Conservation (phyloP, 2,329 filamentous ascomycete genomes). For the Myriosclerotinia scirpicola region DNA sequence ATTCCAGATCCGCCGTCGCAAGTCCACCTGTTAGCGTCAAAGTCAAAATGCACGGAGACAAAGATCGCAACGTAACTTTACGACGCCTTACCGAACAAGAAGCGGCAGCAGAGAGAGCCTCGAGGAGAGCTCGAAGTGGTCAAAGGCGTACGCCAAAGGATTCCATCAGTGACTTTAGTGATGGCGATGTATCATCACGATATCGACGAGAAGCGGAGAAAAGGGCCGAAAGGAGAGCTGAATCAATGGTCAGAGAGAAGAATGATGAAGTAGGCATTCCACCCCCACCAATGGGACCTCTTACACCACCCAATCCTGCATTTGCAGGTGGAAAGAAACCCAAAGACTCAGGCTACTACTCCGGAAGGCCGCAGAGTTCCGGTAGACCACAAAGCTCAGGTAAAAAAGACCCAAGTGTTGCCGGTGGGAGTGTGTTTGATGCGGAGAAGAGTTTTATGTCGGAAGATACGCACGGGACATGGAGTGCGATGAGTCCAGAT, state of each 20-base stretch:
- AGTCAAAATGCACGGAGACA: slow-evolving; percentile 60
- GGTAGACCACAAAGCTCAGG: slow-evolving; percentile 31
- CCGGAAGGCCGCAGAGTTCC: slow-evolving; percentile 46
- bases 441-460: slow-evolving; percentile 33
- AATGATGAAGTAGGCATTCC: slow-evolving; percentile 34
- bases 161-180: slow-evolving; percentile 58
- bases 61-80: slow-evolving; percentile 60
- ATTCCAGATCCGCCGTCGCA: slow-evolving; percentile 35
- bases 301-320: slow-evolving; percentile 57
- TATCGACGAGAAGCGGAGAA: slow-evolving; percentile 56
- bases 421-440: slow-evolving; percentile 18
- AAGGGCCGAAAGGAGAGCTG: slow-evolving; percentile 13
- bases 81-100: slow-evolving; percentile 62
- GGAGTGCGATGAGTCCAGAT: slow-evolving; percentile 40
- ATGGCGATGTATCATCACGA: slow-evolving; percentile 53
- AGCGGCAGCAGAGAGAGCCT: slow-evolving; percentile 45
- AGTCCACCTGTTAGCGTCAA: slow-evolving; percentile 57
- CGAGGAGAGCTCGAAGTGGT: slow-evolving; percentile 35
- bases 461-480: slow-evolving; percentile 39
- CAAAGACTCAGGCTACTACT: slow-evolving; percentile 64
- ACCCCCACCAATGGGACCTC: slow-evolving; percentile 42
- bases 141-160: slow-evolving; percentile 48
- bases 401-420: slow-evolving; percentile 32
- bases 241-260: slow-evolving; percentile 42
- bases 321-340: slow-evolving; percentile 53